Conservation (phyloP, 2,329 filamentous ascomycete genomes). For the Ophiocordyceps sinensis region DNA sequence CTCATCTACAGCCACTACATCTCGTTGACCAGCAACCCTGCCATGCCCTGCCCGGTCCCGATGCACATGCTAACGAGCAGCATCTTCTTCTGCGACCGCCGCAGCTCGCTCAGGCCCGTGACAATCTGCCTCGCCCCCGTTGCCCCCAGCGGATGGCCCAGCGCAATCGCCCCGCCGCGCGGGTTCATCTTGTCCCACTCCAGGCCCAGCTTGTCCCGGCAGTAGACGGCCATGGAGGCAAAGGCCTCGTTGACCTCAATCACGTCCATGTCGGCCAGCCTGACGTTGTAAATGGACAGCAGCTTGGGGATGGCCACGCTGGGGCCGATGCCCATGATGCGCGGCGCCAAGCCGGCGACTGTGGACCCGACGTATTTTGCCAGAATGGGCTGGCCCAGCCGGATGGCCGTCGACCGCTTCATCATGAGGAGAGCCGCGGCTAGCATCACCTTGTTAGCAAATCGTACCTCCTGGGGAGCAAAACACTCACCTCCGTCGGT, state of each 20-base stretch:
- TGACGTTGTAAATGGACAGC: slow-evolving; percentile 62
- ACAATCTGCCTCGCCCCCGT: slow-evolving; percentile 74
- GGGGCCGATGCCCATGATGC: slow-evolving; percentile 93
- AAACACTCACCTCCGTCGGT: slow-evolving; percentile 62
- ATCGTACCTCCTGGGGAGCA: neutral
- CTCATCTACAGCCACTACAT: neutral
- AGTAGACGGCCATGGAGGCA: slow-evolving; percentile 95
- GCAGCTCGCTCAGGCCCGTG: slow-evolving; percentile 74
- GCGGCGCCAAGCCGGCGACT: slow-evolving; percentile 74
- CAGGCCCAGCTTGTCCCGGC: slow-evolving; percentile 55
- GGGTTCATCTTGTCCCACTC: slow-evolving; percentile 69
- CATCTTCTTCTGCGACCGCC: slow-evolving; percentile 78
- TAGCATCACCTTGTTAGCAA: slow-evolving; percentile 9
- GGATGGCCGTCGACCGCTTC: slow-evolving; percentile 80
- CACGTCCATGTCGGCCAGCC: slow-evolving; percentile 71
- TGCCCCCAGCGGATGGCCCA: slow-evolving; percentile 69
- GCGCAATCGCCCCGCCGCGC: slow-evolving; percentile 66
- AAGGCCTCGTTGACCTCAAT: slow-evolving; percentile 97
- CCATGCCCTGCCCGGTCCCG: slow-evolving; percentile 56
- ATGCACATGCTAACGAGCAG: slow-evolving; percentile 85
- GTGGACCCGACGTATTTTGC: slow-evolving; percentile 92
- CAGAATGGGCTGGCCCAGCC: slow-evolving; percentile 79
- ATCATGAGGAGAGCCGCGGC: slow-evolving; percentile 82
- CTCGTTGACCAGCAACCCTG: slow-evolving; percentile 51
- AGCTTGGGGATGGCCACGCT: slow-evolving; percentile 69